phyloP scores from a whole-genome alignment of 1,139 yeast genomes.

The Nakaseomyces sp. region DNA sequence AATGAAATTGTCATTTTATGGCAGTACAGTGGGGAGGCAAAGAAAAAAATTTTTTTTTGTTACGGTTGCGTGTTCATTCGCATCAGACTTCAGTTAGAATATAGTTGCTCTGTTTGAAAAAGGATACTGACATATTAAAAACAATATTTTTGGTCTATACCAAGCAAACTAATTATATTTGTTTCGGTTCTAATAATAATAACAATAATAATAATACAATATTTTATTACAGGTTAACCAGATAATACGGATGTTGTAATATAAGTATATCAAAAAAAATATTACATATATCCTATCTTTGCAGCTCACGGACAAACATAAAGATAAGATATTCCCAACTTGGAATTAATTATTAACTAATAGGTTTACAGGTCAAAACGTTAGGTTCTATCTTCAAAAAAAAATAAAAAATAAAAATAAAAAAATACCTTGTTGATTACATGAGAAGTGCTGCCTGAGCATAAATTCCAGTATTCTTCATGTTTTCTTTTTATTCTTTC shows the following conservation, averaged over 20 bases:
- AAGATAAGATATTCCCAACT: not conserved
- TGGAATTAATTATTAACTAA: slow-evolving; percentile 3
- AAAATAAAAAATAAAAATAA: too few relatives aligned
- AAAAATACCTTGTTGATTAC: not conserved
- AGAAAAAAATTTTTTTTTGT: too few relatives aligned
- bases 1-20: too few relatives aligned
- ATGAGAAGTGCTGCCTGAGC: slow-evolving; percentile 1
- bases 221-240: not conserved
- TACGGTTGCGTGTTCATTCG: too few relatives aligned
- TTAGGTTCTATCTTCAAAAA: too few relatives aligned
- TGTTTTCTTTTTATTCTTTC: not conserved
- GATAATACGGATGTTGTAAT: not conserved
- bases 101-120: too few relatives aligned
- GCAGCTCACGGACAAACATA: not conserved
- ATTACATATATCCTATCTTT: slow-evolving; percentile 2
- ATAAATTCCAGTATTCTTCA: not conserved
- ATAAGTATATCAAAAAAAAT: slow-evolving; percentile 1
- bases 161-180: not conserved
- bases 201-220: slow-evolving; percentile 1
- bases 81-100: too few relatives aligned
- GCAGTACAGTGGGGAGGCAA: too few relatives aligned
- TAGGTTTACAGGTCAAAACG: not conserved
- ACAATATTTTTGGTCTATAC: too few relatives aligned
- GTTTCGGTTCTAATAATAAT: not conserved
- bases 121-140: too few relatives aligned